Evolutionary conservation across 2,329 filamentous ascomycete genomes (phyloP).

Genomic region (Diaporthe sp.): DNA sequence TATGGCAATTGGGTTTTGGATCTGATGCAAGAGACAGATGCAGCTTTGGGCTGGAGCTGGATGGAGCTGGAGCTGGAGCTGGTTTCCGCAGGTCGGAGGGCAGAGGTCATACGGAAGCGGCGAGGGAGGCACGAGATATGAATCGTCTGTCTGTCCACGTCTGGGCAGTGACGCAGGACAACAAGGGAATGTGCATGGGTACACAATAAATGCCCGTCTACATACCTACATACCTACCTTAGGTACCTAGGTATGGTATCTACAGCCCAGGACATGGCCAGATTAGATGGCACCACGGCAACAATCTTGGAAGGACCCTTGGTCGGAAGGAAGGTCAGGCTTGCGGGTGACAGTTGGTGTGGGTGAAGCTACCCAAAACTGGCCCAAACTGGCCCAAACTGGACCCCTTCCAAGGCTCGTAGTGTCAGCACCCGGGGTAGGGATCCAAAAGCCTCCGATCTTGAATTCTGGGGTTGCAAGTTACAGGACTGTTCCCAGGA

Average conservation of each 20-base stretch:
- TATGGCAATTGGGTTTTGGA: conserved; percentile 2
- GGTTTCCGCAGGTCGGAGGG: neutral
- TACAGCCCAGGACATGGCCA: neutral
- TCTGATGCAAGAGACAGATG: neutral
- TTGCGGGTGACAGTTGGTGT: conserved; percentile 4
- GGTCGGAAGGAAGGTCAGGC: neutral
- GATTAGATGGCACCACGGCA: neutral
- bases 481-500: conserved; percentile 6
- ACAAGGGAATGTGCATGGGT: neutral
- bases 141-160: neutral
- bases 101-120: neutral
- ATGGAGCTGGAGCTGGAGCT: neutral
- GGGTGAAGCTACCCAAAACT: conserved; percentile 16
- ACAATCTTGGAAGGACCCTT: conserved; percentile 19
- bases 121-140: neutral
- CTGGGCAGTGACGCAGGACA: conserved; percentile 12
- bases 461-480: neutral
- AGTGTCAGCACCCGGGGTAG: neutral
- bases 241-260: no score
- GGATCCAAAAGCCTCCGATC: conserved; percentile 16
- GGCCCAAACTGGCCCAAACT: neutral
- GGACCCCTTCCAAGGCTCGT: conserved; percentile 12
- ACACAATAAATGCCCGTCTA: neutral
- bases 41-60: neutral
- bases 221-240: neutral